These are phyloP conservation scores for Apiospora arundinis DNA, from an alignment of 2,329 filamentous ascomycete species.

Conservation along the genomic window DNA sequence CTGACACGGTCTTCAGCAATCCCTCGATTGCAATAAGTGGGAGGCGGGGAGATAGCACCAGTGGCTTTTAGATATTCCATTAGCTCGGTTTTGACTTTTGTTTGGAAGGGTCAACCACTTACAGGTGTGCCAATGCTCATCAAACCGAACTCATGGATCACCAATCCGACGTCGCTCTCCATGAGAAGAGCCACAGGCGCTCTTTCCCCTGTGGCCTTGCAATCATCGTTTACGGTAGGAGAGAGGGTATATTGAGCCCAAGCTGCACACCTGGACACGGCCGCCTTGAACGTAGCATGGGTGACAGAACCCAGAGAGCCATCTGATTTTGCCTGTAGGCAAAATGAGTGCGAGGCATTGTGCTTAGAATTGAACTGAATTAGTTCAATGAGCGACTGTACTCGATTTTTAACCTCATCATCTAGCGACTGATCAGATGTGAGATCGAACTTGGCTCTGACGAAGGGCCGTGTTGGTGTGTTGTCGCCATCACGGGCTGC, in stretches of 20 bases:
- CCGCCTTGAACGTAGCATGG: conserved; percentile 31
- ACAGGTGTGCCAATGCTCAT: conserved; percentile 33
- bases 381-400: conserved; percentile 33
- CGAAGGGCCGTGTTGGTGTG: not conserved
- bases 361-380: conserved; percentile 37
- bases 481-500: not conserved
- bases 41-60: conserved; percentile 31
- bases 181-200: conserved; percentile 37
- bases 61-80: conserved; percentile 19
- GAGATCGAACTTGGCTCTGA: not conserved
- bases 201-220: not conserved
- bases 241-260: conserved; percentile 27
- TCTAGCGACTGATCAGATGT: not conserved
- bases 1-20: conserved; percentile 26
- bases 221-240: not conserved
- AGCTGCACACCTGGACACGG: conserved; percentile 29
- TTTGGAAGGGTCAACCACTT: conserved; percentile 20
- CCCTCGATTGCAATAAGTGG: conserved; percentile 30
- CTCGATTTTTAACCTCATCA: conserved; percentile 19
- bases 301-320: conserved; percentile 27
- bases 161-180: conserved; percentile 39
- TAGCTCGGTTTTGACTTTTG: not conserved
- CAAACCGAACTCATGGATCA: conserved; percentile 36
- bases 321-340: conserved; percentile 33
- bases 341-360: conserved; percentile 36